These are phyloP conservation scores for Cercospora nicotianae DNA, from an alignment of 2,329 filamentous ascomycete genomes.

Conservation along the genomic window DNA sequence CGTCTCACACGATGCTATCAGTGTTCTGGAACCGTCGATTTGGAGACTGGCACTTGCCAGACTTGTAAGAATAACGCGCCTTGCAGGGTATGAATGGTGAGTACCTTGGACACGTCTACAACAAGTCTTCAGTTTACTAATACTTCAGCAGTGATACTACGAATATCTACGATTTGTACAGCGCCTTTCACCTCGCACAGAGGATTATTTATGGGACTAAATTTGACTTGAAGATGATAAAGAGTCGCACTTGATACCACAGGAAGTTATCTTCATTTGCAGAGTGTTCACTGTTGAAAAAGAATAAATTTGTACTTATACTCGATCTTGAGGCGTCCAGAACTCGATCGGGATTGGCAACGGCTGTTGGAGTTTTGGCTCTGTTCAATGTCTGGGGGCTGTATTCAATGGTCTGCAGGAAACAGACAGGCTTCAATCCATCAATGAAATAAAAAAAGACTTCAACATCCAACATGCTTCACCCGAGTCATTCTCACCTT, in stretches of 20 bases:
- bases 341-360: neutral
- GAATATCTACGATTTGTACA: neutral
- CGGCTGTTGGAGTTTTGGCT: neutral
- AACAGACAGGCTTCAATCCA: neutral
- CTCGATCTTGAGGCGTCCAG: neutral
- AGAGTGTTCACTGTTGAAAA: neutral
- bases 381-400: neutral
- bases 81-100: constrained; percentile 19
- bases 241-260: constrained; percentile 3
- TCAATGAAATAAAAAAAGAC: neutral
- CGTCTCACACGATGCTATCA: constrained; percentile 26
- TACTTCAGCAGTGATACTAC: neutral
- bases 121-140: neutral
- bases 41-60: constrained; percentile 23
- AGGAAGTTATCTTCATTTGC: neutral
- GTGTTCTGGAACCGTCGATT: constrained; percentile 22
- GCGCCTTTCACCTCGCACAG: neutral
- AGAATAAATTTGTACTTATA: neutral
- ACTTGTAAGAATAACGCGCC: constrained; percentile 16
- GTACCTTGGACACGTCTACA: neutral
- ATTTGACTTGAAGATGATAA: neutral
- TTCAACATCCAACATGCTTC: neutral
- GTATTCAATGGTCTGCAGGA: neutral
- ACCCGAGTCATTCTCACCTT: neutral
- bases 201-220: neutral